Evolutionary conservation across 441 rosid species (phyloP).

Genomic region (Erodium texanum): DNA sequence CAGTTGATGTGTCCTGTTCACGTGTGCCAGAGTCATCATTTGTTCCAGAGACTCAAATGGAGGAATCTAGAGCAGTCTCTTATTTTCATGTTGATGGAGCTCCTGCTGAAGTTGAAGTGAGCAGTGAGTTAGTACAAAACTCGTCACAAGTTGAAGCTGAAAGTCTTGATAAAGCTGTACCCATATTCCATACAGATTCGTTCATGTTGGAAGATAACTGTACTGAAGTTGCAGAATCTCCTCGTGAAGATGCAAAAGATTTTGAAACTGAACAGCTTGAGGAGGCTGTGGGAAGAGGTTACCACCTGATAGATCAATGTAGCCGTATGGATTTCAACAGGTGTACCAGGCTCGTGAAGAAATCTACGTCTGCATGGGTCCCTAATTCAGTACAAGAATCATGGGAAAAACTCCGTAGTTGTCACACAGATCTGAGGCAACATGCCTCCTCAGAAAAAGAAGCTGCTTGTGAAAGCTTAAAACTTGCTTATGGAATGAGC

Average conservation of each 20-base stretch:
- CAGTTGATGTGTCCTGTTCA: conserved; percentile 50
- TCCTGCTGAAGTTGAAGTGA: conserved; percentile 40
- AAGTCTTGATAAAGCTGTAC: conserved; percentile 20
- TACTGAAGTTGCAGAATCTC: conserved; percentile 35
- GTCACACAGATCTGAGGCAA: conserved; percentile 36
- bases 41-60: conserved; percentile 74
- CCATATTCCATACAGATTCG: conserved; percentile 27
- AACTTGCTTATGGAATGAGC: conserved; percentile 45
- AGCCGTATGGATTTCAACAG: conserved; percentile 62
- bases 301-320: conserved; percentile 74
- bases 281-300: conserved; percentile 33
- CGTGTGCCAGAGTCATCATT: conserved; percentile 71
- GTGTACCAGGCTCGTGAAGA: conserved; percentile 27
- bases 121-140: conserved; percentile 29
- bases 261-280: conserved; percentile 32
- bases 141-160: conserved; percentile 27
- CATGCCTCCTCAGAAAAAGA: conserved; percentile 43
- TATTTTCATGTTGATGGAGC: conserved; percentile 33
- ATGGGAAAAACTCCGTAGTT: conserved; percentile 53
- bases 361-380: conserved; percentile 18
- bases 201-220: conserved; percentile 27
- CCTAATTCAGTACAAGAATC: conserved; percentile 46
- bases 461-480: conserved; percentile 39
- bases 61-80: conserved; percentile 33
- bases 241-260: conserved; percentile 40